Evolutionary conservation across 176 grass and related monocot species (phyloP), one percentile per base, ranked within the genome.

Genomic region (Avena insularis): DNA sequence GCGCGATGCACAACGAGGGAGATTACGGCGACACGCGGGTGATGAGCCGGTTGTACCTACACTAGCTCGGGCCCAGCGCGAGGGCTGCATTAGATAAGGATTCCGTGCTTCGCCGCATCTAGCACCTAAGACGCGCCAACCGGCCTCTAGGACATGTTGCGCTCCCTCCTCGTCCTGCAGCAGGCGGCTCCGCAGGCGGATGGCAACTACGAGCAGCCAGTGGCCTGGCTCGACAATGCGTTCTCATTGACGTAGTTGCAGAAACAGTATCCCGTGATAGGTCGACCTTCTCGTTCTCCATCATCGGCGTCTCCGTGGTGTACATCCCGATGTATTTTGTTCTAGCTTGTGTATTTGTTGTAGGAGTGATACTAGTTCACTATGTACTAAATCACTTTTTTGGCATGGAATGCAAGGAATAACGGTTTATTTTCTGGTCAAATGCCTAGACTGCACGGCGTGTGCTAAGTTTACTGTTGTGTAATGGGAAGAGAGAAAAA

Each of bases 71-170:
- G 1, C 62, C 84, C 9, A 80, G 77, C 9, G 29, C 29, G 29
- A 14, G 47, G 13, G 78, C 78, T 14, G 35, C 87, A 12, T 75
- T 97, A n/a, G 90, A 93, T 27, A 91, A 75, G 91, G 92, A 94
- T 19, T 70, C 84, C 38, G 89, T 97, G 68, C 92, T 97, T 36
- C 87, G 92, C 19, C 89, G 91, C 75, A 93, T 97, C 90, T 91
- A 89, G 49, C 89, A 97, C 75, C 91, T 89, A 81, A 86, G 89
- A 87, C 89, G 89, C 75, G 89, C 83, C n/a, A 86, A 88, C 85
- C 79, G 49, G 29, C 64, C 17, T 94, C 82, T 82, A 53, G 13
- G 65, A 85, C 49, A 63, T 63, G 21, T 69, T 88, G 47, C 78
- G 67, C 48, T 91, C 89, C 31, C 53, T 94, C 61, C 82, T 94